phyloP scores from a whole-genome alignment of 805 yeast genomes.

The Myxozyma kluyveri region DNA sequence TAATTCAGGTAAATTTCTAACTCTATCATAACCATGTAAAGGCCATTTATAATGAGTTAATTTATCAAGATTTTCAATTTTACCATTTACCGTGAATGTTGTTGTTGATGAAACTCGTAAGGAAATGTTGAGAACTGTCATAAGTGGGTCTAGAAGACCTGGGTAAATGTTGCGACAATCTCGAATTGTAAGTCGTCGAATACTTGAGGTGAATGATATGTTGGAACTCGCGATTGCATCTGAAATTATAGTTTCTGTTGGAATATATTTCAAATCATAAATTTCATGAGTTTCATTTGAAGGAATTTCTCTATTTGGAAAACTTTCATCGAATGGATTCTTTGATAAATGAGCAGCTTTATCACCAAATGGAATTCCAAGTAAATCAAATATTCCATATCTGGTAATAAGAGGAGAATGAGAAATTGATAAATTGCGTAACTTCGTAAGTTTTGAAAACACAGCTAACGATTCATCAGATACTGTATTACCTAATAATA shows the following conservation, averaged over 20 bases:
- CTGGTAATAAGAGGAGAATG: constrained; percentile 14
- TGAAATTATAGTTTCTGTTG: too few species aligned
- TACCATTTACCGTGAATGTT: constrained; percentile 14
- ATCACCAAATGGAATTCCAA: constrained; percentile 7
- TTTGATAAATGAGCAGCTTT: too few species aligned
- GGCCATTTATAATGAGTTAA: constrained; percentile 16
- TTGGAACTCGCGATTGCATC: too few species aligned
- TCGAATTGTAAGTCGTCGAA: constrained; percentile 4
- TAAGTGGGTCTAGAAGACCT: constrained; percentile 3
- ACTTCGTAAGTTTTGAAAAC: constrained; percentile 1
- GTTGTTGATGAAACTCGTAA: constrained; percentile 10
- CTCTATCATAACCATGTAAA: constrained; percentile 17
- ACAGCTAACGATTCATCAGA: constrained; percentile 10
- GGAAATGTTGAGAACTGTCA: constrained; percentile 1
- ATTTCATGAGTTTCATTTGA: not conserved
- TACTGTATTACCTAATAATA: constrained; percentile 16
- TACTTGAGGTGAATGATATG: not conserved
- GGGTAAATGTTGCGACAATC: constrained; percentile 19
- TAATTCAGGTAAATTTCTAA: constrained; percentile 10
- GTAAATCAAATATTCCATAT: constrained; percentile 12
- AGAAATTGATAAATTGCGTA: constrained; percentile 3
- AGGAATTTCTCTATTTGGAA: constrained; percentile 9
- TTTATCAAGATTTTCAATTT: constrained; percentile 7
- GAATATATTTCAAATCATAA: too few species aligned
- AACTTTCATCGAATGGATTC: not conserved